Evolutionary conservation across 306 rosid genomes (phyloP).

Genomic region (Parietaria judaica): DNA sequence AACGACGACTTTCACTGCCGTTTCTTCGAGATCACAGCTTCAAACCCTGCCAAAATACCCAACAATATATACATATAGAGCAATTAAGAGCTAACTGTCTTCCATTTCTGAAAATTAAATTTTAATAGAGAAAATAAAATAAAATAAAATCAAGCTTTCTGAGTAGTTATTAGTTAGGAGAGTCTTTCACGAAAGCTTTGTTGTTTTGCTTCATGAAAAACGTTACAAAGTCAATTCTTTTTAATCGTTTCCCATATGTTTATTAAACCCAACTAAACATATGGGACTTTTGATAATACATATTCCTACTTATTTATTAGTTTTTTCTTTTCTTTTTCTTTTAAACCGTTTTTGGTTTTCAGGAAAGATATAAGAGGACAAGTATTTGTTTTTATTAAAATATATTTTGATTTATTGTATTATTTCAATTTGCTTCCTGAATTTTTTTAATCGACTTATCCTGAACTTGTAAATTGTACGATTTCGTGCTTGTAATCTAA

Average conservation of each 20-base stretch:
- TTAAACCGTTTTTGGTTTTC: no score
- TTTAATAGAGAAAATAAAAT: background rate
- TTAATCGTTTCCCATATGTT: background rate
- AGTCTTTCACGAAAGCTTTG: background rate
- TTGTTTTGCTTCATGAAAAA: background rate
- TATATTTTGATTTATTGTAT: no score
- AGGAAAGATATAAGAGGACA: no score
- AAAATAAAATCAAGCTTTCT: background rate
- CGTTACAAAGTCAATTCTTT: no score
- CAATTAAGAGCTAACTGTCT: background rate
- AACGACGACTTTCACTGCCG: background rate
- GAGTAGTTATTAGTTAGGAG: background rate
- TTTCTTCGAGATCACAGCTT: slow-evolving; percentile 27
- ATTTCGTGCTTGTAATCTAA: no score
- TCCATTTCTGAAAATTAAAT: background rate
- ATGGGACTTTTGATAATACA: no score
- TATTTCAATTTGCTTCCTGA: no score
- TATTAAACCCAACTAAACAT: background rate
- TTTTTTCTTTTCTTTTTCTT: no score
- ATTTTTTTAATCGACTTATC: no score
- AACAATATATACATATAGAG: background rate
- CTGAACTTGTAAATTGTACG: no score
- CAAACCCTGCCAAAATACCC: slow-evolving; percentile 37
- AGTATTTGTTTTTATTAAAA: no score
- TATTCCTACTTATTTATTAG: no score